Evolutionary conservation across 2,329 filamentous ascomycete species (phyloP), one percentile per base, ranked within the genome.

Genomic region (Epichloe uncinata): DNA sequence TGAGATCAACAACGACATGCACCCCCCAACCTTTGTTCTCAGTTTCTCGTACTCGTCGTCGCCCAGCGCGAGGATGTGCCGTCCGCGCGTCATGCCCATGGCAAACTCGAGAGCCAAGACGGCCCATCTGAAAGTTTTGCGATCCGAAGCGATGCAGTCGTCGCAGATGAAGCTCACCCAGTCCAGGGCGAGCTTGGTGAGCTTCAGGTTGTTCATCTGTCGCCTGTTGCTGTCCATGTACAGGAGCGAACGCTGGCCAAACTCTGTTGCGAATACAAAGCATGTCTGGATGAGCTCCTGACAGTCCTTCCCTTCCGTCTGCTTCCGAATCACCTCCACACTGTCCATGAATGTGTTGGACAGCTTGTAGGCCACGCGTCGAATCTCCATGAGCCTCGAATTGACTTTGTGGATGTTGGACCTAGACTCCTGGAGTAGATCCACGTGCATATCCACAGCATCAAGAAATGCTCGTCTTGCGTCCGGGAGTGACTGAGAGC

Each of bases 281-380:
- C 91, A 98, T 5, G 89, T 95, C 66, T 98, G 93, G 55, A 98
- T 93, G 33, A 98, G 79, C 61, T 98, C 93, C 60, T 95, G 89
- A 63, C 91, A 95, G 56, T 93, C 85, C 55, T 91, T 78, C 8
- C 84, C 87, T 51, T 78, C 76, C 1, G 89, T 89, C 66, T 98
- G 91, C 57, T 82, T 82, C 55, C 89, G 79, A 55, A 98, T 93
- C 54, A 87, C 88, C 63, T 95, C 88, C 42, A 98, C 93, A 63
- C 89, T 96, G 66, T 97, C 91, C 88, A 98, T 96, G 67, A 98
- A 97, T 6, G 89, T 88, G 68, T 96, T 97, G 47, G 89, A 95
- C 41, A 98, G 75, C 66, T 94, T 95, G 73, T 94, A 97, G 3
- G 91, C 88, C 2, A 94, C 94, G 64, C 90, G 89, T 60, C 94